Conservation (phyloP, 192 early-diverging fungal species). For the Coemansia interrupta region DNA sequence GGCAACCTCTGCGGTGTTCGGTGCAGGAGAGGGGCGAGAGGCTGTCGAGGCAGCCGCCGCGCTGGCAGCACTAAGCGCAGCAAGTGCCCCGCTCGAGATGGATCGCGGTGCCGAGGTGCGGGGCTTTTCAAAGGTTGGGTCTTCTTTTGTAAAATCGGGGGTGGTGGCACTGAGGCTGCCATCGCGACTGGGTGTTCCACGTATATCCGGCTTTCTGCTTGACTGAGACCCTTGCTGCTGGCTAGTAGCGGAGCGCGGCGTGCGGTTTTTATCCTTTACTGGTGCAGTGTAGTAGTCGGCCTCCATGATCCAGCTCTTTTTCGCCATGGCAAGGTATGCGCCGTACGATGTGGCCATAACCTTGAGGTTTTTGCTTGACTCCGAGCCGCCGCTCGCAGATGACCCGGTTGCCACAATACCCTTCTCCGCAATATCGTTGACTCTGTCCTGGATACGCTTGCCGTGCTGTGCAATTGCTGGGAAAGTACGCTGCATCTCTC, state of each 20-base stretch:
- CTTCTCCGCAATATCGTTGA: slow-evolving; percentile 31
- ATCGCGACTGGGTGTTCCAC: not conserved
- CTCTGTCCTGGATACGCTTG: slow-evolving; percentile 32
- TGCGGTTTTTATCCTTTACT: not conserved
- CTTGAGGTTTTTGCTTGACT: slow-evolving; percentile 44
- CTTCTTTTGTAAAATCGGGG: not conserved
- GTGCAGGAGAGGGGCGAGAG: not conserved
- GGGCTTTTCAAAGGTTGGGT: not conserved
- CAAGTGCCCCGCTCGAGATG: slow-evolving; percentile 10
- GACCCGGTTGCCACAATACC: not conserved
- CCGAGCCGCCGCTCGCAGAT: slow-evolving; percentile 1
- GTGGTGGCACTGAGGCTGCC: not conserved
- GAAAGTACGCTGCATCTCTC: slow-evolving; percentile 44
- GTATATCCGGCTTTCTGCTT: slow-evolving; percentile 8
- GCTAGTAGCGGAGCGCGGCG: slow-evolving; percentile 11
- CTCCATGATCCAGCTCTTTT: slow-evolving; percentile 41
- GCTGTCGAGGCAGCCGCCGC: slow-evolving; percentile 18
- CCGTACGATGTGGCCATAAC: slow-evolving; percentile 45
- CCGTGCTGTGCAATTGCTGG: slow-evolving; percentile 38
- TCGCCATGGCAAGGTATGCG: slow-evolving; percentile 28
- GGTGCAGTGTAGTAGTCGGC: slow-evolving; percentile 30
- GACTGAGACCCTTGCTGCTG: slow-evolving; percentile 3
- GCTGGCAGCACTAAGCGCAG: slow-evolving; percentile 12
- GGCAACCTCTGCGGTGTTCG: too few species aligned
- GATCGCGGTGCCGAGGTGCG: slow-evolving; percentile 10